These are phyloP conservation scores for Trichoderma brevicompactum DNA, from an alignment of 2,329 filamentous ascomycete genomes.

Conservation along the genomic window DNA sequence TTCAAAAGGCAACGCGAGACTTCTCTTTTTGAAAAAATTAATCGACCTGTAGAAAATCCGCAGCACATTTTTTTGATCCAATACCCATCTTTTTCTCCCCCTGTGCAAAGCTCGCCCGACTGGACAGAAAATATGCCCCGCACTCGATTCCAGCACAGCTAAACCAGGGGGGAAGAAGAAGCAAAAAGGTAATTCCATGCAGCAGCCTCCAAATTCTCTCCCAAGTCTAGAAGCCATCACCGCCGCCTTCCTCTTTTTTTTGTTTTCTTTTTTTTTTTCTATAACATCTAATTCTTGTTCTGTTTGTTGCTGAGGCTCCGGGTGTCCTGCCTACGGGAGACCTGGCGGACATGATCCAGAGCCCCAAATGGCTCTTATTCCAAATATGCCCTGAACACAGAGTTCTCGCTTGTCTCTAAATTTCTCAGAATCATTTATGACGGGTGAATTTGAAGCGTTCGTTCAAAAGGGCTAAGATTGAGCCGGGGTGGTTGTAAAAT, in stretches of 20 bases:
- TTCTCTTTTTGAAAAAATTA: not conserved
- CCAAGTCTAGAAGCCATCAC: not conserved
- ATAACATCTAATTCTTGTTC: not conserved
- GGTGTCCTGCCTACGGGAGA: constrained; percentile 31
- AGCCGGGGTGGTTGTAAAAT: not conserved
- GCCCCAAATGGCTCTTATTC: not conserved
- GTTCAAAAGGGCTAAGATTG: not conserved
- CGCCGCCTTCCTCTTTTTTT: not conserved
- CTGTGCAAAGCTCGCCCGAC: too few species aligned
- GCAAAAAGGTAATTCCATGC: not conserved
- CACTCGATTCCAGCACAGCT: too few species aligned
- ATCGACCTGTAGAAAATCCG: not conserved
- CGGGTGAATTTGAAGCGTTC: not conserved
- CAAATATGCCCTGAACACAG: not conserved
- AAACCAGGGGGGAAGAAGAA: too few species aligned
- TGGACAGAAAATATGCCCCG: too few species aligned
- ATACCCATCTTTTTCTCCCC: too few species aligned
- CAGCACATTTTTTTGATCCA: not conserved
- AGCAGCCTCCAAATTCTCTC: not conserved
- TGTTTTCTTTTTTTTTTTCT: too few species aligned
- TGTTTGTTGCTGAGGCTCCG: not conserved
- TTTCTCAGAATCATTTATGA: not conserved
- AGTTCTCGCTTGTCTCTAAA: not conserved
- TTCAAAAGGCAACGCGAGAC: not conserved
- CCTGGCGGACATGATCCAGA: constrained; percentile 29